phyloP scores from a whole-genome alignment of 306 rosid genomes.

The Urtica urens region DNA sequence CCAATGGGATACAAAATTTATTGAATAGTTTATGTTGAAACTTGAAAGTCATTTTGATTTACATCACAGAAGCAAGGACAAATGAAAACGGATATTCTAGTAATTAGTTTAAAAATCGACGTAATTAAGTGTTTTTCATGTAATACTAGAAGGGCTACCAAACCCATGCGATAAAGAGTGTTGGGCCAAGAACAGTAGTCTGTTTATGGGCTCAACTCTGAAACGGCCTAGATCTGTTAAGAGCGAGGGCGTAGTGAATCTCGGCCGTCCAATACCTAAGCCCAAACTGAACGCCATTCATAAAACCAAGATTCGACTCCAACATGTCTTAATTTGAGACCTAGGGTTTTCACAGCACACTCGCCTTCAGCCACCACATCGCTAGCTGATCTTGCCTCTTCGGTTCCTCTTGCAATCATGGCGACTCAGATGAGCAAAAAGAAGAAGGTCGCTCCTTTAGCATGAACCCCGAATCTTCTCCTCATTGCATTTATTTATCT shows the following conservation, averaged over 20 bases:
- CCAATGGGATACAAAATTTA: too few species aligned
- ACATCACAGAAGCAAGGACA: too few species aligned
- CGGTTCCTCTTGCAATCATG: slow-evolving; percentile 14
- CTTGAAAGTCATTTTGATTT: too few species aligned
- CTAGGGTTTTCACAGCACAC: slow-evolving; percentile 35
- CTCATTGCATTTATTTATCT: not conserved
- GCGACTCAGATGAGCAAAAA: slow-evolving; percentile 60
- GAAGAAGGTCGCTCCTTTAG: slow-evolving; percentile 40
- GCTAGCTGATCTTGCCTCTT: slow-evolving; percentile 12
- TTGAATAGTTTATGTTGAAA: too few species aligned
- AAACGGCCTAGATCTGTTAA: too few species aligned
- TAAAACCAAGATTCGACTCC: slow-evolving; percentile 8
- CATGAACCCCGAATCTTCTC: not conserved
- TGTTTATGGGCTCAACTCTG: not conserved
- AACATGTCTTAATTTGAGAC: not conserved
- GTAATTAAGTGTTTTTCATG: too few species aligned
- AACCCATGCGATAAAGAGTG: too few species aligned
- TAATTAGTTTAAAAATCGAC: too few species aligned
- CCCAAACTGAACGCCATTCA: not conserved
- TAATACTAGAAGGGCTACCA: too few species aligned
- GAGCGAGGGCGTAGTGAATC: too few species aligned
- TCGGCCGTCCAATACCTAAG: slow-evolving; percentile 11
- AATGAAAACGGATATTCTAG: too few species aligned
- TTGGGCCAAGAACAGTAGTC: too few species aligned
- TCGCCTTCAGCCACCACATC: slow-evolving; percentile 2